phyloP scores from a whole-genome alignment of 306 rosid species.

The Acacia acuminata region DNA sequence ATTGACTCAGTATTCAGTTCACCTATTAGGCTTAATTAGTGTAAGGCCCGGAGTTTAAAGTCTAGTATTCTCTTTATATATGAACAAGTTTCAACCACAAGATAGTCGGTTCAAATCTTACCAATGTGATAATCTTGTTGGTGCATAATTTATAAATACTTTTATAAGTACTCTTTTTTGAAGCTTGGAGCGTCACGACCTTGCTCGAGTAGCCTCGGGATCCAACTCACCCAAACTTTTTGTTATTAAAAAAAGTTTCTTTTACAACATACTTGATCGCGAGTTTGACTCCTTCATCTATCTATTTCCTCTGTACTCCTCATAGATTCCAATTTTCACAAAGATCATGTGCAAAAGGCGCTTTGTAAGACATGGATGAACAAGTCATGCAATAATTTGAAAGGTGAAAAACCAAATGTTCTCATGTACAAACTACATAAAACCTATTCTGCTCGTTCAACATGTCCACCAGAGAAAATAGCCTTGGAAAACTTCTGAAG shows the following conservation, averaged over 20 bases:
- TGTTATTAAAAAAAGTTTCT: neutral
- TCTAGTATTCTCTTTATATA: too few relatives aligned
- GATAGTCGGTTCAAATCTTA: too few relatives aligned
- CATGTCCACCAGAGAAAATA: neutral
- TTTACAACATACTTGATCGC: neutral
- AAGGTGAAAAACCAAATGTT: neutral
- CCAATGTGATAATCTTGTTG: accelerated
- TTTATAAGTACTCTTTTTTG: too few relatives aligned
- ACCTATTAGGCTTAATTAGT: neutral
- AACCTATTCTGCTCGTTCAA: neutral
- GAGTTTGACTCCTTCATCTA: neutral
- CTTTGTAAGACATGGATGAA: neutral
- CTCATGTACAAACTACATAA: neutral
- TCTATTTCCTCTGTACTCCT: neutral
- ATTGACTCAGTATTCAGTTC: neutral
- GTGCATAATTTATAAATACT: too few relatives aligned
- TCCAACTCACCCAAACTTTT: too few relatives aligned
- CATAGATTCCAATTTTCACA: neutral
- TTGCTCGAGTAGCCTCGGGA: too few relatives aligned
- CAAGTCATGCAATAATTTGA: neutral
- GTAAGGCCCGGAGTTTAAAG: neutral
- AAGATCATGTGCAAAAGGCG: neutral
- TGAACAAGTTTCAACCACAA: neutral
- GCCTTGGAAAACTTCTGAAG: neutral
- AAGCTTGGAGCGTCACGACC: too few relatives aligned